These are phyloP conservation scores for Alternaria atra DNA, from an alignment of 2,329 filamentous ascomycete genomes.

Conservation along the genomic window DNA sequence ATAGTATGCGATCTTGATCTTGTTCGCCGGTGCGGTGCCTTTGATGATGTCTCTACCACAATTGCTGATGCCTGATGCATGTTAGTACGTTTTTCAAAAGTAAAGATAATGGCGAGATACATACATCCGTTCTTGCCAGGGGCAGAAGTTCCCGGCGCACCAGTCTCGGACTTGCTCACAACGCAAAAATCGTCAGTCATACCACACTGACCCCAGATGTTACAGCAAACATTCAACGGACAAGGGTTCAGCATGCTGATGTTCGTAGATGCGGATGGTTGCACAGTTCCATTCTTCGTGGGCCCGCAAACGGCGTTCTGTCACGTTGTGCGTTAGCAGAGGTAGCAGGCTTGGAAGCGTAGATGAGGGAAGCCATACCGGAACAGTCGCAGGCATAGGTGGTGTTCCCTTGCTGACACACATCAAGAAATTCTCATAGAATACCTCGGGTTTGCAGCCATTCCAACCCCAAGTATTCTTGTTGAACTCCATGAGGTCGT, in stretches of 20 bases:
- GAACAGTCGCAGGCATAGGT: slow-evolving; percentile 32
- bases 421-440: slow-evolving; percentile 2
- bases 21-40: neutral
- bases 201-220: slow-evolving; percentile 31
- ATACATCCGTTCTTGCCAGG: slow-evolving; percentile 20
- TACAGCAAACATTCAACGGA: slow-evolving; percentile 31
- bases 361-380: neutral
- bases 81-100: too few species aligned
- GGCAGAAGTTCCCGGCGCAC: slow-evolving; percentile 15
- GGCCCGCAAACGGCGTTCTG: slow-evolving; percentile 58
- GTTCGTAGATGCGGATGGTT: slow-evolving; percentile 43
- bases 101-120: too few species aligned
- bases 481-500: slow-evolving; percentile 18
- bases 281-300: slow-evolving; percentile 50
- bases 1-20: slow-evolving; percentile 22
- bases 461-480: slow-evolving; percentile 28
- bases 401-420: slow-evolving; percentile 18
- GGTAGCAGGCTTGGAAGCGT: too few species aligned
- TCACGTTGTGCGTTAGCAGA: too few species aligned
- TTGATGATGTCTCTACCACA: slow-evolving; percentile 29
- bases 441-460: slow-evolving; percentile 20
- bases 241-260: slow-evolving; percentile 27
- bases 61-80: slow-evolving; percentile 10
- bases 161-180: slow-evolving; percentile 8
- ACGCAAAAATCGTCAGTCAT: slow-evolving; percentile 22